Percentiles rank a stretch among this genome's conserved stretches.
Conservation (phyloP, 345 rosid species). For the Sisymbrium altissimum region DNA sequence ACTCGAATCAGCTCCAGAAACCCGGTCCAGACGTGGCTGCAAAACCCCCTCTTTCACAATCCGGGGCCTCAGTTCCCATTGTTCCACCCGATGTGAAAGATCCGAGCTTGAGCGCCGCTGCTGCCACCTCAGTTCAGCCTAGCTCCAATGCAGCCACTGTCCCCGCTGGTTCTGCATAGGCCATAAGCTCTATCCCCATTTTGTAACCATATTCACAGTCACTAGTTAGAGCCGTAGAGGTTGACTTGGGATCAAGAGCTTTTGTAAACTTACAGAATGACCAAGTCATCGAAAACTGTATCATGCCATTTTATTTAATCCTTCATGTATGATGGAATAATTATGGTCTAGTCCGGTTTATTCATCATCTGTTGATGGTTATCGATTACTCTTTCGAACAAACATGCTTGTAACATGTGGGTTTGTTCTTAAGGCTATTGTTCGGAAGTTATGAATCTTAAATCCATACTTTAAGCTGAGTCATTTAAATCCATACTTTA, state of each 20-base stretch:
- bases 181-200: background rate
- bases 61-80: slow-evolving; percentile 17
- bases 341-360: slow-evolving; percentile 11
- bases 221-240: slow-evolving; percentile 25
- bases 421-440: too few relatives aligned
- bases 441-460: background rate
- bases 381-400: slow-evolving; percentile 5
- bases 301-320: slow-evolving; percentile 15
- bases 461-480: background rate
- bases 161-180: slow-evolving; percentile 25
- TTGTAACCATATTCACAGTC: slow-evolving; percentile 26
- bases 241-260: slow-evolving; percentile 23
- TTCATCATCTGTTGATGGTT: slow-evolving; percentile 3
- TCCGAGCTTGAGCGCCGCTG: slow-evolving; percentile 6
- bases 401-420: background rate
- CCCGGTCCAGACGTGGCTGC: slow-evolving; percentile 12
- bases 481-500: slow-evolving; percentile 1
- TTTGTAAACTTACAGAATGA: slow-evolving; percentile 16
- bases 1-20: slow-evolving; percentile 34
- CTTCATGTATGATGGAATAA: background rate
- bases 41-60: slow-evolving; percentile 15
- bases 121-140: slow-evolving; percentile 29
- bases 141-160: slow-evolving; percentile 23
- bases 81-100: slow-evolving; percentile 18
- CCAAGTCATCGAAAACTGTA: slow-evolving; percentile 25